A percentile compares a stretch with the other conserved stretches of the same genome.
phyloP scores from a whole-genome alignment of 805 yeast species.

The Vanderwaltozyma tropicalis region DNA sequence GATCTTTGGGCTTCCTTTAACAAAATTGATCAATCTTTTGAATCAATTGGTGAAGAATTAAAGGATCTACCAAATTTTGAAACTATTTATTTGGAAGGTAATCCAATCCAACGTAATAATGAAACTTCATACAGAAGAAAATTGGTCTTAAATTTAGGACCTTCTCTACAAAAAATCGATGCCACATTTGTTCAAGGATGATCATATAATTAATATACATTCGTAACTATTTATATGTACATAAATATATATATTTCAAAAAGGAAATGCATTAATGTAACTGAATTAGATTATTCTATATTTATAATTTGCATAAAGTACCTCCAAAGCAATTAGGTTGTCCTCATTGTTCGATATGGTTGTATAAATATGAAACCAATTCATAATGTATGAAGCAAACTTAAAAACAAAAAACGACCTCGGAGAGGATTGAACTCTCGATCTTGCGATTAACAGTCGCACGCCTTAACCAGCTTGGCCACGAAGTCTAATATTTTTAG shows the following conservation, averaged over 20 bases:
- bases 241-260: too few species aligned
- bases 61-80: slow-evolving; percentile 55
- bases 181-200: slow-evolving; percentile 57
- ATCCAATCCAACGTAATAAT: slow-evolving; percentile 67
- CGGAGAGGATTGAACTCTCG: slow-evolving; percentile 53
- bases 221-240: too few species aligned
- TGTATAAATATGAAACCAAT: too few species aligned
- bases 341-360: too few species aligned
- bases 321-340: too few species aligned
- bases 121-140: slow-evolving; percentile 83
- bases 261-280: too few species aligned
- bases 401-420: slow-evolving; percentile 33
- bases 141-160: slow-evolving; percentile 52
- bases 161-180: slow-evolving; percentile 72
- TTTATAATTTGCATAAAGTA: too few species aligned
- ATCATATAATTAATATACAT: not conserved
- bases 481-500: slow-evolving; percentile 38
- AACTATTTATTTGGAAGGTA: slow-evolving; percentile 89
- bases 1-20: slow-evolving; percentile 93
- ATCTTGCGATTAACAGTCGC: slow-evolving; percentile 58
- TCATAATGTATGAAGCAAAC: too few species aligned
- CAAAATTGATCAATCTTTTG: slow-evolving; percentile 49
- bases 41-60: slow-evolving; percentile 57
- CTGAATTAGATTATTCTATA: too few species aligned
- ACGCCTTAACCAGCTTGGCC: slow-evolving; percentile 56